phyloP scores from a whole-genome alignment of 2,329 filamentous ascomycete genomes.

The Apiospora pterosperma region DNA sequence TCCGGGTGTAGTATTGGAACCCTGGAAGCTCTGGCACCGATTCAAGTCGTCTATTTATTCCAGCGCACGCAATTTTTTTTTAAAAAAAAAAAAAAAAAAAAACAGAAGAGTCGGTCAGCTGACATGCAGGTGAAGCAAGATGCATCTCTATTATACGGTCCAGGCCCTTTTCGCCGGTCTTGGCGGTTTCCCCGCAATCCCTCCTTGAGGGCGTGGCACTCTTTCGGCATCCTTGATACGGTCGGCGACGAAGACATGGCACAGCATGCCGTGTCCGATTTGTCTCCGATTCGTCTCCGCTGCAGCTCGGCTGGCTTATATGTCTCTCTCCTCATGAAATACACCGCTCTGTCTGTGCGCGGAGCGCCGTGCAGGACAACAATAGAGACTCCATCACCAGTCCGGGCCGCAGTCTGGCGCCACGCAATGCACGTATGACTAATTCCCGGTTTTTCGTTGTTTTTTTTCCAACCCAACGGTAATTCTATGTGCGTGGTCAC shows the following conservation, averaged over 20 bases:
- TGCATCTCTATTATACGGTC: neutral
- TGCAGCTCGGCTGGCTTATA: neutral
- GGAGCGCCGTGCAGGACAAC: no score
- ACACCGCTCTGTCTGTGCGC: neutral
- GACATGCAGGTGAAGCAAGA: neutral
- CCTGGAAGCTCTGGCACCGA: neutral
- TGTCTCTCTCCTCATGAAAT: neutral
- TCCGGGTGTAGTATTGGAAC: neutral
- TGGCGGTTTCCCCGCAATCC: neutral
- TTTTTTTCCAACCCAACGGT: neutral
- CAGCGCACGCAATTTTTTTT: no score
- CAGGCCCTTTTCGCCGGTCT: neutral
- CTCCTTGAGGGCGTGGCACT: no score
- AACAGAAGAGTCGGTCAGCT: neutral
- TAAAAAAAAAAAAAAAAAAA: no score
- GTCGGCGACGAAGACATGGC: neutral
- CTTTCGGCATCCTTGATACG: neutral
- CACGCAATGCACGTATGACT: neutral
- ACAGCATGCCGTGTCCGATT: neutral
- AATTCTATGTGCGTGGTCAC: neutral
- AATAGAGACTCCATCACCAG: neutral
- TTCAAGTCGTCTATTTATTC: no score
- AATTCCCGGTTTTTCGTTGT: neutral
- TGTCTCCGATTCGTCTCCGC: neutral
- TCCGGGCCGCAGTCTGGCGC: neutral